Base-by-base conservation (phyloP, 345 rosid species). In the Populus davidiana region DNA sequence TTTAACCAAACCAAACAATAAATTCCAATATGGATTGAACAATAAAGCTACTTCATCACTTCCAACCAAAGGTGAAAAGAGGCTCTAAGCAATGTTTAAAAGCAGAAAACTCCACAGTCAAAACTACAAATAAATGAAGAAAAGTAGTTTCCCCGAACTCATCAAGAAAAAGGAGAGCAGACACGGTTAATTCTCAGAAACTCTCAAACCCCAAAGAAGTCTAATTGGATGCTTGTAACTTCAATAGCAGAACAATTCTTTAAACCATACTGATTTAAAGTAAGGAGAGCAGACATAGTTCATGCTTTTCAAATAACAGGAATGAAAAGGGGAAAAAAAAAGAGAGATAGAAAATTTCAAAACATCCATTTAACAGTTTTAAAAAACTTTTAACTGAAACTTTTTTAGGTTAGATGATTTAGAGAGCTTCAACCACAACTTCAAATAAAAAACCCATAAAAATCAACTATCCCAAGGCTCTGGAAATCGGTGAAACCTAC, bases 401-500 rank as follows among this genome's bases (percentile, higher is more conserved):
- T 36, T 8, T 44, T 27, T 16, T 13, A 61, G 11, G 10, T 59
- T 16, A 8, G 49, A 23, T 11, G 38, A 16, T 33, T 3, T 25
- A 69, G 5, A n/a, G 35, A 63, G 61, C 21, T 20, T 43, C 56
- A 49, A 56, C 39, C 29, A 64, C 69, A 17, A 47, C 31, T 11
- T 5, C 13, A 59, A 38, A 69, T 47, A 38, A 39, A 50, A 50
- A 64, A 33, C 43, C 25, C 23, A 54, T 65, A 39, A 50, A 50
- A 64, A 33, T 43, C 25, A 27, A 54, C 61, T 27, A 21, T 23
- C 27, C 6, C 41, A 75, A 49, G 23, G 71, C 8, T n/a, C 65
- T 9, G 38, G 35, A 61, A 67, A 23, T 66, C 33, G 63, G 75
- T 38, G 63, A 77, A 77, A 85, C 93, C 76, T 77, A 96, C 99